Evolutionary conservation across 225 moss, liverwort and hornwort genomes (phyloP), one percentile per base, ranked within the genome.

Genomic region (Pleurozium schreberi): DNA sequence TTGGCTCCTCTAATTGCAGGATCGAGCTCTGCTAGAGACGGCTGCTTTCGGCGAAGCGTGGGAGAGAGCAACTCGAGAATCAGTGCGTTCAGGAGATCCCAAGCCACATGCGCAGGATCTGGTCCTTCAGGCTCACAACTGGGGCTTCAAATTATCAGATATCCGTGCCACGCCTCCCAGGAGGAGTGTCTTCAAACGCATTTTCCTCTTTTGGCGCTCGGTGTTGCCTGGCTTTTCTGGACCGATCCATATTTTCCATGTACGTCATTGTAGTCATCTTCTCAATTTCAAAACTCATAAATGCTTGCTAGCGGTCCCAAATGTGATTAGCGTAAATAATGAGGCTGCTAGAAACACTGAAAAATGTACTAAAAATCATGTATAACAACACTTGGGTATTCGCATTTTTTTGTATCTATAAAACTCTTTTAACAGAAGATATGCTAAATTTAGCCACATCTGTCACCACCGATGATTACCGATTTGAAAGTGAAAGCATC

Each of bases 201-300:
- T 97, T 76, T 90, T 94, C 70, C 85, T 91, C 43, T 91, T 97
- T 38, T 91, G 93, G 75, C 82, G 89, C 10, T 89, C 95, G 73
- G 86, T 93, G 79, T 68, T 93, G 27, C 93, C 95, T 75, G 91
- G 94, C 20, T 97, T 94, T 40, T 89, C 94, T 57, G 96, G 97
- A 81, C 96, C 97, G 7, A 94, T 98, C 70, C 97, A 98, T 80
- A 93, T 98, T 68, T 98, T 95, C 90, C 98, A 98, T 92, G 98
- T 98, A 93, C 64, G 89, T 68, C 71, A 65, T 74, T 45, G 66
- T 60, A 19, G 36, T 79, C 73, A 73, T 66, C 59, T 67, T 49
- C 50, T 82, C 81, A 58, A 63, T 52, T 49, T 63, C 27, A 38
- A 55, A n/a, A 15, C 17, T 81, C 85, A 19, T 34, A 20, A 66